Base-by-base conservation (phyloP, 2,329 filamentous ascomycete species). In the Teratosphaeria gauchensis region DNA sequence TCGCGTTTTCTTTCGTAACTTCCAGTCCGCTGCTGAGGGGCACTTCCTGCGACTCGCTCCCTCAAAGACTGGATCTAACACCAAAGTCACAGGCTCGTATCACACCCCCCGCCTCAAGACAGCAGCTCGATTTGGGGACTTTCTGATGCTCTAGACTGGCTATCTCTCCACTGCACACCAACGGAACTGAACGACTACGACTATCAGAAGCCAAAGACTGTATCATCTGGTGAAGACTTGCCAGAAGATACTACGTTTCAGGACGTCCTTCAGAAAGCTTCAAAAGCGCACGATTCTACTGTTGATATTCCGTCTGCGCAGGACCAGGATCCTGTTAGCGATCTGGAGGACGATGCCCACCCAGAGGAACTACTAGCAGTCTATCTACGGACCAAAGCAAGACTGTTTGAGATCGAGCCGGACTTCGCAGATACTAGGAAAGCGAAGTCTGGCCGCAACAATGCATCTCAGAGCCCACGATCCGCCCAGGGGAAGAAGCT, bases 61-160 rank as follows among this genome's bases (percentile, higher is more conserved):
- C 6, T 9, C 16, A 8, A 6, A 9, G 9, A 21, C 42, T 24
- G n/a, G 42, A 9, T 48, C 42, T 48, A 19, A 48, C n/a, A 21
- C 16, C 42, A 19, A 21, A 8, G 6, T 48, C 42, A 6, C 42
- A 48, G 42, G 42, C 42, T 64, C 78, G 87, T 68, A 79, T 90
- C 52, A 51, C 85, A 88, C 63, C 84, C 84, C 31, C 80, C 85
- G 14, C 67, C 72, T 59, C 71, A 73, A 32, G 85, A 84, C 62
- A 76, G 79, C 2, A 68, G 77, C 24, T 80, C 80, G 51, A 82
- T 91, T 14, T 95, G 90, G 89, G 91, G 92, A 9, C 76, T 97
- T 38, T 87, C 95, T 61, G 92, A 96, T 73, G 85, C 89, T 30
- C 73, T 99, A 21, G 90, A 96, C 66, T 96, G 91, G 90, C 80